These are phyloP conservation scores for Phytophthora kernoviae DNA, from an alignment of 352 stramenopile genomes.

Conservation along the genomic window DNA sequence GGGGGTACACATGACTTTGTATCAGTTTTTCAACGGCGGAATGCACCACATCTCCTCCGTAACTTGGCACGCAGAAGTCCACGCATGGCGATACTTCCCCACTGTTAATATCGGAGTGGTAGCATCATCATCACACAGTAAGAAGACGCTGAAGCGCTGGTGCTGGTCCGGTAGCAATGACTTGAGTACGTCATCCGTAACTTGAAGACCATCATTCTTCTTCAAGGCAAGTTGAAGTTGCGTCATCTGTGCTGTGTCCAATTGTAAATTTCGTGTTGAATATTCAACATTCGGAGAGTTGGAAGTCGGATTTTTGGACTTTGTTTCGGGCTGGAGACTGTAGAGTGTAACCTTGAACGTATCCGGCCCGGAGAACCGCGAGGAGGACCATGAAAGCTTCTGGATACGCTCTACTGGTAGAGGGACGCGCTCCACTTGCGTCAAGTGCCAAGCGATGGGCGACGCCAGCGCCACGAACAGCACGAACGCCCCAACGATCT, in stretches of 20 bases:
- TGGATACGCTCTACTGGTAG: slow-evolving; percentile 63
- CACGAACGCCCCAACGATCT: slow-evolving; percentile 79
- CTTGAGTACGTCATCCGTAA: slow-evolving; percentile 27
- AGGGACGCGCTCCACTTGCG: slow-evolving; percentile 65
- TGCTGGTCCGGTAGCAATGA: slow-evolving; percentile 7
- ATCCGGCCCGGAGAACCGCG: slow-evolving; percentile 27
- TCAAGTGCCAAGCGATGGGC: slow-evolving; percentile 70
- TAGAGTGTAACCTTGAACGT: slow-evolving; percentile 32
- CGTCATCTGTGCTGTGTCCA: slow-evolving; percentile 12
- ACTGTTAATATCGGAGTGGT: slow-evolving; percentile 38
- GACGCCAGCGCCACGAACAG: slow-evolving; percentile 67
- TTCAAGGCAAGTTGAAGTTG: slow-evolving; percentile 9
- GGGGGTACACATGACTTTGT: slow-evolving; percentile 47
- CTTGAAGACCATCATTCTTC: slow-evolving; percentile 17
- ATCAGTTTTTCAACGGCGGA: slow-evolving; percentile 43
- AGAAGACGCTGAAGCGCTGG: slow-evolving; percentile 44
- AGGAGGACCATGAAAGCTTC: slow-evolving; percentile 43
- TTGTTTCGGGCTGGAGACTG: slow-evolving; percentile 11
- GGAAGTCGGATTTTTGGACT: slow-evolving; percentile 9
- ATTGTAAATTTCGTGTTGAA: slow-evolving; percentile 10
- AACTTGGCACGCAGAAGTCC: slow-evolving; percentile 42
- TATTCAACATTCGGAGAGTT: slow-evolving; percentile 26
- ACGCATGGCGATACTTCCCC: slow-evolving; percentile 74
- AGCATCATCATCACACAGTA: slow-evolving; percentile 43
- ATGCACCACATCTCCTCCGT: slow-evolving; percentile 28